A percentile compares a stretch with the other conserved stretches of the same genome.
Conservation (phyloP, 371 early-diverging fungal species). For the Syncephalis plumigaleata region DNA sequence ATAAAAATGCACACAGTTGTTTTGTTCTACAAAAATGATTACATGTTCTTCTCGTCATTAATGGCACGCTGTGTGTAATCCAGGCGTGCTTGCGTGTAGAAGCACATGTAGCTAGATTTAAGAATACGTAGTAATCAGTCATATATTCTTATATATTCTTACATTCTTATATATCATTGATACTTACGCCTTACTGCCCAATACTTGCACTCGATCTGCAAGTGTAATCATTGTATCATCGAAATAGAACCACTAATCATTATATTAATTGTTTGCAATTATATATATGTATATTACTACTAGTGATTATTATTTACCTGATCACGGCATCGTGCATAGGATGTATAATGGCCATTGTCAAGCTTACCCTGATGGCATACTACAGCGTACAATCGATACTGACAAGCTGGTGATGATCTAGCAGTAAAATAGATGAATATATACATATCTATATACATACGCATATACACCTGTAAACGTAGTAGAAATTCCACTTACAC, state of each 20-base stretch:
- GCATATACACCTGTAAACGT: too few relatives aligned
- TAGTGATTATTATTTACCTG: conserved; percentile 39
- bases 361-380: conserved; percentile 79
- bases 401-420: conserved; percentile 30
- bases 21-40: too few relatives aligned
- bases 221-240: conserved; percentile 72
- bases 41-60: neutral
- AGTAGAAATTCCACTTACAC: too few relatives aligned
- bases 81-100: conserved; percentile 53
- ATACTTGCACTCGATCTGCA: conserved; percentile 51
- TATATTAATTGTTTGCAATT: too few relatives aligned
- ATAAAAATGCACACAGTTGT: too few relatives aligned
- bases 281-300: too few relatives aligned
- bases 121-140: too few relatives aligned
- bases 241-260: conserved; percentile 86
- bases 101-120: conserved; percentile 70
- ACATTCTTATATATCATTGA: too few relatives aligned
- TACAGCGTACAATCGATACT: conserved; percentile 78
- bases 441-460: too few relatives aligned
- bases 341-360: conserved; percentile 89
- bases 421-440: neutral
- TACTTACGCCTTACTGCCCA: conserved; percentile 56
- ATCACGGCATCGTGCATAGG: conserved; percentile 55
- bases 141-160: too few relatives aligned
- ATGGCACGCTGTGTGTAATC: conserved; percentile 26